phyloP scores from a whole-genome alignment of 2,329 filamentous ascomycete genomes.

The Sphaerostilbella broomeana region DNA sequence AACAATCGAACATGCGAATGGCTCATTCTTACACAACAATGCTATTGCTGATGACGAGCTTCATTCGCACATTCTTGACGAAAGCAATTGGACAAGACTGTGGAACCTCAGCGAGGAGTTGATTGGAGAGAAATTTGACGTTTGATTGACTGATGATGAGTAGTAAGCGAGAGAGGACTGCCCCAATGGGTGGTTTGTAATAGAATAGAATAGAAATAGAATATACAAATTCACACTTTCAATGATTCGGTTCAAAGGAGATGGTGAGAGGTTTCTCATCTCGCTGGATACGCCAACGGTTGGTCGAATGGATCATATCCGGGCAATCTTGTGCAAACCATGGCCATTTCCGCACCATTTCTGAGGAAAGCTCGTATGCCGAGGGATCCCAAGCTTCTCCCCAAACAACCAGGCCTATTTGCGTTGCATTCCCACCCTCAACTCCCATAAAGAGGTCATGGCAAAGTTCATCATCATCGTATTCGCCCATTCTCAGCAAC shows the following conservation, averaged over 20 bases:
- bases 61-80: slow-evolving; percentile 23
- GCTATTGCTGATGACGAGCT: slow-evolving; percentile 10
- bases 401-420: slow-evolving; percentile 37
- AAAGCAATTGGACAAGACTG: slow-evolving; percentile 30
- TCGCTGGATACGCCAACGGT: slow-evolving; percentile 7
- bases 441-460: slow-evolving; percentile 10
- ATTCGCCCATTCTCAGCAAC: not conserved
- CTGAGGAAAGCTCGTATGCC: slow-evolving; percentile 40
- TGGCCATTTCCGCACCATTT: slow-evolving; percentile 39
- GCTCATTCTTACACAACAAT: slow-evolving; percentile 12
- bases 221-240: too few species aligned
- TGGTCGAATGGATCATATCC: slow-evolving; percentile 4
- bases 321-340: slow-evolving; percentile 25
- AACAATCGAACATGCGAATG: slow-evolving; percentile 9
- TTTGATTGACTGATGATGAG: too few species aligned
- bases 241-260: too few species aligned
- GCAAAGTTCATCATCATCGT: slow-evolving; percentile 16
- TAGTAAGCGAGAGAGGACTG: too few species aligned
- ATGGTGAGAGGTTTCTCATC: slow-evolving; percentile 2
- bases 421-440: slow-evolving; percentile 8
- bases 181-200: too few species aligned
- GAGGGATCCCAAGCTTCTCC: slow-evolving; percentile 37
- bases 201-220: too few species aligned
- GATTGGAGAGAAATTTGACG: slow-evolving; percentile 9
- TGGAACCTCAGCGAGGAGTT: slow-evolving; percentile 31